Conservation (phyloP, 176 grass and related monocot genomes). For the Cymbopogon citratus region DNA sequence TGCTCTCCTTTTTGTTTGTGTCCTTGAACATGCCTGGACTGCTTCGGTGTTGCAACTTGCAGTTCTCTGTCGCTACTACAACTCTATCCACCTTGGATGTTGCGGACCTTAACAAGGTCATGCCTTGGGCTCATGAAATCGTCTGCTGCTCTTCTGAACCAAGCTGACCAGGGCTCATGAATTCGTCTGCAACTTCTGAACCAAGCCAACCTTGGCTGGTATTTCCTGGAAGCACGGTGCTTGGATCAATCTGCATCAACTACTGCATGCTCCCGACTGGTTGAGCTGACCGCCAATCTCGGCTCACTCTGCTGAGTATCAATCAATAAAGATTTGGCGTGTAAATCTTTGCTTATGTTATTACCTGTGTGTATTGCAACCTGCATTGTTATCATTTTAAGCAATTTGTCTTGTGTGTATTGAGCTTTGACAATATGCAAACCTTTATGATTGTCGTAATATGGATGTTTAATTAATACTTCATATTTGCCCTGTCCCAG, state of each 20-base stretch:
- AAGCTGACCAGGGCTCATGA: too few species aligned
- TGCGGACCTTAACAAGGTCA: too few species aligned
- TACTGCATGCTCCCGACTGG: background rate
- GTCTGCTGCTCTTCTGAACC: too few species aligned
- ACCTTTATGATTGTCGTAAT: background rate
- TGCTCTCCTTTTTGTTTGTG: background rate
- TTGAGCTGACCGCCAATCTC: constrained; percentile 1
- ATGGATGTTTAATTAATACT: background rate
- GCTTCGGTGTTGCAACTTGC: too few species aligned
- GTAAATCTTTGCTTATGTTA: background rate
- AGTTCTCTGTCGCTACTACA: too few species aligned
- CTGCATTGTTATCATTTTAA: background rate
- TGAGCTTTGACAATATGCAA: background rate
- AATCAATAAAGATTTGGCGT: background rate
- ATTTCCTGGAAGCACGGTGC: background rate
- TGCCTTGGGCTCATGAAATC: too few species aligned
- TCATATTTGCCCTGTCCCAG: too few species aligned
- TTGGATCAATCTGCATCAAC: background rate
- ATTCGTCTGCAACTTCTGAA: too few species aligned
- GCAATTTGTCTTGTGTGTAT: background rate
- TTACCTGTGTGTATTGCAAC: background rate
- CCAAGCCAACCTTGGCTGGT: background rate
- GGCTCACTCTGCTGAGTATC: background rate
- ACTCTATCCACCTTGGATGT: too few species aligned
- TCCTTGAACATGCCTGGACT: too few species aligned